Percentiles rank a stretch among this genome's conserved stretches.
Evolutionary conservation across 2,329 filamentous ascomycete species (phyloP).

Genomic region (Cytospora piceicola): DNA sequence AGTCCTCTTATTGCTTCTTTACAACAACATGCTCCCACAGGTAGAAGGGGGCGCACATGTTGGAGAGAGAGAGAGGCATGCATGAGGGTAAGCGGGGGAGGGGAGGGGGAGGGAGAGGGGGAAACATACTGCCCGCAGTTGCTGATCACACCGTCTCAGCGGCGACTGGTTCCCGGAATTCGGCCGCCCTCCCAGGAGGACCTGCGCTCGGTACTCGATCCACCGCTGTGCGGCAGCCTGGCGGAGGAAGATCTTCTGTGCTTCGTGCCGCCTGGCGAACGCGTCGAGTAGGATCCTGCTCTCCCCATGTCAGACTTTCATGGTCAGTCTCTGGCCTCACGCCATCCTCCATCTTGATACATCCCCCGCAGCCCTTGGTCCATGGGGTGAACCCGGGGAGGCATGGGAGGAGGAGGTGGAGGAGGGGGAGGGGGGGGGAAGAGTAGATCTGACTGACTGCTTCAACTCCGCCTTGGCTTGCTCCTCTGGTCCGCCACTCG

Average conservation of each 20-base stretch:
- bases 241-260: slow-evolving; percentile 66
- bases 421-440: slow-evolving; percentile 23
- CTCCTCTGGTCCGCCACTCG: slow-evolving; percentile 59
- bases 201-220: slow-evolving; percentile 57
- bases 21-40: background rate
- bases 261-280: slow-evolving; percentile 64
- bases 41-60: no score
- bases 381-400: background rate
- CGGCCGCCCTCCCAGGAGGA: slow-evolving; percentile 57
- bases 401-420: background rate
- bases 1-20: background rate
- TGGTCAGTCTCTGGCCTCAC: background rate
- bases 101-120: background rate
- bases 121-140: slow-evolving; percentile 58
- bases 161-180: slow-evolving; percentile 51
- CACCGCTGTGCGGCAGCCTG: slow-evolving; percentile 64
- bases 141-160: slow-evolving; percentile 58
- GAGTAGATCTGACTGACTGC: slow-evolving; percentile 53
- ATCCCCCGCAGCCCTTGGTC: slow-evolving; percentile 25
- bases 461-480: slow-evolving; percentile 65
- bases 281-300: slow-evolving; percentile 62
- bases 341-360: slow-evolving; percentile 2
- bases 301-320: slow-evolving; percentile 4
- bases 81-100: no score
- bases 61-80: background rate